phyloP scores from a whole-genome alignment of 2,329 filamentous ascomycete species.

The Xylaria hypoxylon region DNA sequence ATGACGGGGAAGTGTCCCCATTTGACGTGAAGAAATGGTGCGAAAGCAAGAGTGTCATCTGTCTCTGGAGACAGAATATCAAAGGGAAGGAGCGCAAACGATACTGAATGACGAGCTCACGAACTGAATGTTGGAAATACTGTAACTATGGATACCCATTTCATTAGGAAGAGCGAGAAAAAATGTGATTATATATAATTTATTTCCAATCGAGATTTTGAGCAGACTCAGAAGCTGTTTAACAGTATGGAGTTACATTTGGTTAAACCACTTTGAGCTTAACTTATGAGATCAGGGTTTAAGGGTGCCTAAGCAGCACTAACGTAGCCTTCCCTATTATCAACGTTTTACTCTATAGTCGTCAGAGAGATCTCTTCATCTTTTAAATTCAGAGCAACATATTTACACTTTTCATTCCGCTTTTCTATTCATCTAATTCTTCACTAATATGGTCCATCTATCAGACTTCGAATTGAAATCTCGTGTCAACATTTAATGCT shows the following conservation, averaged over 20 bases:
- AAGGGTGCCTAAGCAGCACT: no score
- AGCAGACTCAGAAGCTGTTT: neutral
- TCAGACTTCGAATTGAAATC: no score
- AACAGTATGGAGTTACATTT: neutral
- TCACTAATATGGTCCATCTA: no score
- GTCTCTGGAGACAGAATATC: conserved; percentile 73
- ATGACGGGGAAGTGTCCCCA: conserved; percentile 72
- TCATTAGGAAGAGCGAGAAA: conserved; percentile 4
- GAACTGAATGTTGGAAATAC: conserved; percentile 16
- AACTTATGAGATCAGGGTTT: no score
- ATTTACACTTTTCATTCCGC: no score
- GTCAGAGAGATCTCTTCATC: no score
- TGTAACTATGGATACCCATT: conserved; percentile 42
- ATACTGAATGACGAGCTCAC: conserved; percentile 45
- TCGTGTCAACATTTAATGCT: no score
- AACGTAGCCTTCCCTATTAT: no score
- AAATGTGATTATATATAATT: neutral
- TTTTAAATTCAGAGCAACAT: no score
- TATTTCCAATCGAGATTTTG: neutral
- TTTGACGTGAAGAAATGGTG: conserved; percentile 88
- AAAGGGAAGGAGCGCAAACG: conserved; percentile 66
- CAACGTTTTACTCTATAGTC: no score
- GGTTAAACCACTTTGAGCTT: no score
- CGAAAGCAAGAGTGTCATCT: conserved; percentile 86
- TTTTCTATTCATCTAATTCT: no score